These are phyloP conservation scores for Calocera cornea DNA, from an alignment of 768 basidiomycete species.

Conservation along the genomic window DNA sequence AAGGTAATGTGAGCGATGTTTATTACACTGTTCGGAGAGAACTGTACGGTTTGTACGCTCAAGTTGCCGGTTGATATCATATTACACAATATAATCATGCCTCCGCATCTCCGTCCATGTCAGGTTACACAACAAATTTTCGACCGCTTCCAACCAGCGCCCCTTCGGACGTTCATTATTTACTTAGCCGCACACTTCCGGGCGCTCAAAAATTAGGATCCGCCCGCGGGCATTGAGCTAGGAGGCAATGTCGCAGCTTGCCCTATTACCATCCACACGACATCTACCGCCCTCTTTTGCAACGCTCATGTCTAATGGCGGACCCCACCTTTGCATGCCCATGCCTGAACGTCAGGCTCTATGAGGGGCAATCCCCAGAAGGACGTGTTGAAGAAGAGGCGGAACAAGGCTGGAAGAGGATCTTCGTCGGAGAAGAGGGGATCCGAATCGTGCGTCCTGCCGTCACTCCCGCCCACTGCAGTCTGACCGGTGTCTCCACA, in stretches of 20 bases:
- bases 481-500: constrained; percentile 21
- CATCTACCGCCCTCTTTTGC: not conserved
- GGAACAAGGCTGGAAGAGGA: constrained; percentile 32
- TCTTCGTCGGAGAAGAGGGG: constrained; percentile 55
- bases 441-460: constrained; percentile 43
- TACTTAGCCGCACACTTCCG: not conserved
- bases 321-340: not conserved
- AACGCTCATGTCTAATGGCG: not conserved
- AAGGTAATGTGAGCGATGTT: constrained; percentile 75
- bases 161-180: not conserved
- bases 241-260: not conserved
- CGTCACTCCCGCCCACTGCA: not conserved
- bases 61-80: constrained; percentile 39
- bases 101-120: not conserved
- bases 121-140: not conserved
- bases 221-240: not conserved
- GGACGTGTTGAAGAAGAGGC: not conserved
- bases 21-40: constrained; percentile 82
- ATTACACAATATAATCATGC: not conserved
- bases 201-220: not conserved
- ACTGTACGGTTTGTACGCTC: constrained; percentile 82
- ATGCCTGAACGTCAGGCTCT: not conserved
- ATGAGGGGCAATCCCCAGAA: not conserved
- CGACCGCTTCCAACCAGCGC: not conserved
- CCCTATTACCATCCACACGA: not conserved